Base-by-base conservation (phyloP, 163 green algal species). In the Trebouxia gelatinosa region DNA sequence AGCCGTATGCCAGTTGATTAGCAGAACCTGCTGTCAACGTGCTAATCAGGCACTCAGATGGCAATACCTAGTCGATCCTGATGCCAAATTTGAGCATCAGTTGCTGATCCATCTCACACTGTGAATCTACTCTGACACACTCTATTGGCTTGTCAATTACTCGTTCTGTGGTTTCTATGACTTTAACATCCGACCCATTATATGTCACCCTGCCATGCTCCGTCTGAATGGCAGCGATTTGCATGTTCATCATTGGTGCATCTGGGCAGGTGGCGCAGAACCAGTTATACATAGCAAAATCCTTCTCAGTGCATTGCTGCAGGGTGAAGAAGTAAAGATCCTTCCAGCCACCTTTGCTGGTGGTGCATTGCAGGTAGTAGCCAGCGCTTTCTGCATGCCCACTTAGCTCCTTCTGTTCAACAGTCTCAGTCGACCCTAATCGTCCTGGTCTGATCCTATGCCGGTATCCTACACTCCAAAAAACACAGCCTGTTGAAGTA, bases 291-390 rank as follows among this genome's bases (percentile, higher is more conserved):
- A 78, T 78, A 26, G 32, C 34, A 64, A 50, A 67, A n/a, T 78
- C 70, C 9, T 78, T 65, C 35, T 48, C 32, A 34, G 19, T 61
- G 51, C 54, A 78, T 26, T 48, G 48, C 13, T n/a, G 29, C 48
- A 68, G 19, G 16, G 13, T 16, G 70, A 78, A 78, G 1, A 78
- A 78, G 50, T 78, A 78, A 31, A 78, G 31, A 17, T 67, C 43
- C 21, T 78, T 48, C 40, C 29, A 78, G 32, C 37, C 2, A 32
- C 43, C 32, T 34, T 68, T n/a, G 19, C 23, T 35, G 28, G 66
- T 34, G 19, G 70, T 78, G 40, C 54, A 62, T 32, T 78, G 70
- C 1, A 78, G 54, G 29, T 78, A 78, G 32, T 64, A 78, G 2
- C 70, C 70, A 31, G 54, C 50, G 13, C 13, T 43, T 19, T 68